Percentiles rank a stretch among this genome's conserved stretches.
These are phyloP conservation scores for Hanseniaspora occidentalis DNA, from an alignment of 805 yeast genomes.

Conservation along the genomic window DNA sequence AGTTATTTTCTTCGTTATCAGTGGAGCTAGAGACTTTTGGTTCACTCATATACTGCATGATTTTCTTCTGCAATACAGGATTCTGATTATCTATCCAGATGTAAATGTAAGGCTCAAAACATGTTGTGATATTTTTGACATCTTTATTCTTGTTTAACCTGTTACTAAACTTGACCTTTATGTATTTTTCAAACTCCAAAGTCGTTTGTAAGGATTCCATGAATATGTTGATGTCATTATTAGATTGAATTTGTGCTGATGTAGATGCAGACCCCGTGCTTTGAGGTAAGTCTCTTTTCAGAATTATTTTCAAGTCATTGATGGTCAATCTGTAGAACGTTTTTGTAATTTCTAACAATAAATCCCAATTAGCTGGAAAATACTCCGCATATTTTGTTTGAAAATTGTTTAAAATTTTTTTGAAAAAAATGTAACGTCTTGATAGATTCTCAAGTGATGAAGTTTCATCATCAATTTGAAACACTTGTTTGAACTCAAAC, in stretches of 20 bases:
- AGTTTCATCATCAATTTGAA: slow-evolving; percentile 54
- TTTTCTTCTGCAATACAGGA: slow-evolving; percentile 42
- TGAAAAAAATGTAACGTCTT: slow-evolving; percentile 72
- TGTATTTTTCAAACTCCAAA: slow-evolving; percentile 67
- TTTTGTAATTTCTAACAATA: slow-evolving; percentile 46
- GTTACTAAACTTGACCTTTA: slow-evolving; percentile 51
- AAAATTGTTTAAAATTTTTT: slow-evolving; percentile 50
- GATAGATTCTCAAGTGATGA: slow-evolving; percentile 82
- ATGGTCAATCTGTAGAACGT: slow-evolving; percentile 59
- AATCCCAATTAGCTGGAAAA: slow-evolving; percentile 67
- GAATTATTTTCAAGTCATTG: slow-evolving; percentile 46
- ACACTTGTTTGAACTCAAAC: slow-evolving; percentile 63
- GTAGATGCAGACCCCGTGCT: too few species aligned
- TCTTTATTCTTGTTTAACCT: slow-evolving; percentile 24
- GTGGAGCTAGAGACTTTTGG: slow-evolving; percentile 35
- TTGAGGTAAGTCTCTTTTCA: slow-evolving; percentile 32
- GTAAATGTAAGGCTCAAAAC: slow-evolving; percentile 75
- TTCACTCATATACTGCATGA: slow-evolving; percentile 50
- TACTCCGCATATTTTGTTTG: slow-evolving; percentile 36
- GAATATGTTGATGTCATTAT: slow-evolving; percentile 20
- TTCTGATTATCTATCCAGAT: slow-evolving; percentile 87
- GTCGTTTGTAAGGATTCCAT: slow-evolving; percentile 63
- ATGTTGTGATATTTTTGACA: slow-evolving; percentile 18
- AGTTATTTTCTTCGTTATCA: slow-evolving; percentile 37
- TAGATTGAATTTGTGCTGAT: background rate